Base-by-base conservation (phyloP, 257 asterid genomes). In the Thymus quinquecostatus region DNA sequence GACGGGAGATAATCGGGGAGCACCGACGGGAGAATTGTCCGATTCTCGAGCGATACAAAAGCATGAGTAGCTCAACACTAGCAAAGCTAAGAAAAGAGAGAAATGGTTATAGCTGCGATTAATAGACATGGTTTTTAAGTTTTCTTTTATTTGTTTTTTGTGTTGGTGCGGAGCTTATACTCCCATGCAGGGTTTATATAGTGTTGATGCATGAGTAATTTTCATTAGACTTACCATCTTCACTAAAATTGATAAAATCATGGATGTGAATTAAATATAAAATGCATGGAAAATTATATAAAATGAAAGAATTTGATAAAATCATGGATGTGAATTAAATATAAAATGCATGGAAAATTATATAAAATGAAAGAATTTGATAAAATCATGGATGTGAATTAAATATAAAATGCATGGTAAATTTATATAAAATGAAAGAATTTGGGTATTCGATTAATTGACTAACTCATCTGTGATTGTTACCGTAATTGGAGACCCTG, bases 381-480 rank as follows among this genome's bases (percentile, higher is more conserved):
- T 21, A 21, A 21, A 21, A 21, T 21, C 21, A 21, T 21, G 21
- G 21, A 21, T 21, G 21, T 21, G 21, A 21, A 21, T 21, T 21
- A 21, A 21, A 21, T 21, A 21, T 36, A 38, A 7, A 50, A 14
- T 50, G 14, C 6, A 27, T 50, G 0, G 6, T 50, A 29, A 50
- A 14, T 13, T 14, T 50, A 48, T 48, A 48, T 50, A 50, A n/a
- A 5, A 50, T 50, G 57, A 50, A 2, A 50, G 54, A 48, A 50
- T 3, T 13, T 50, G 57, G 29, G 12, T n/a, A 50, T 50, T 14
- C 21, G 21, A 21, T 21, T 21, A 21, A 21, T 21, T 21, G 21
- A 21, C 21, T 21, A 78, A 79, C 44, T 74, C 66, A 36, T 79
- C 73, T 30, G 83, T 66, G 1, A 79, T 75, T 10, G 80, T 70